phyloP scores from a whole-genome alignment of 2,329 filamentous ascomycete species.

The Botryosphaeria agaves region DNA sequence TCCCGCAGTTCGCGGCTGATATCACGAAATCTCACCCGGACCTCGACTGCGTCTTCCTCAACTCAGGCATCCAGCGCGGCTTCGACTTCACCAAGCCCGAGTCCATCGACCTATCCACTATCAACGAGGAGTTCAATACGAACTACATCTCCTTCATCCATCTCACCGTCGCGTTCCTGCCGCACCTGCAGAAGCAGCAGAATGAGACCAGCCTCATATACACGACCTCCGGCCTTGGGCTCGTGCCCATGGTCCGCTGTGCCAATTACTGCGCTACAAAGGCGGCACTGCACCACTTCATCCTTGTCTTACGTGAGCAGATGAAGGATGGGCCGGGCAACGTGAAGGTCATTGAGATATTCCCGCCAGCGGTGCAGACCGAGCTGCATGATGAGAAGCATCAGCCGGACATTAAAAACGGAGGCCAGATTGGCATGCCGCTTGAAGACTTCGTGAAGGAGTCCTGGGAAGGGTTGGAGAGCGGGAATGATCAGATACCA shows the following conservation, averaged over 20 bases:
- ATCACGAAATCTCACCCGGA: conserved; percentile 29
- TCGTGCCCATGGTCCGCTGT: conserved; percentile 29
- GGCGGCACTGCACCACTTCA: conserved; percentile 36
- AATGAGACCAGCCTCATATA: conserved; percentile 25
- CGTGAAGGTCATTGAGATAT: conserved; percentile 37
- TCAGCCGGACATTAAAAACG: conserved; percentile 34
- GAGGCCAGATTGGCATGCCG: conserved; percentile 34
- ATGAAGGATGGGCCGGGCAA: conserved; percentile 25
- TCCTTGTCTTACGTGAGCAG: conserved; percentile 33
- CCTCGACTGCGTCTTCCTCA: conserved; percentile 34
- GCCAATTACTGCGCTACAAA: conserved; percentile 38
- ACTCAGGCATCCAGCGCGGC: conserved; percentile 34
- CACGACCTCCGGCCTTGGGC: conserved; percentile 32
- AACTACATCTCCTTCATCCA: conserved; percentile 34
- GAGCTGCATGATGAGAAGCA: conserved; percentile 38
- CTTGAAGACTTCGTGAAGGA: conserved; percentile 33
- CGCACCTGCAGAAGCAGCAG: conserved; percentile 28
- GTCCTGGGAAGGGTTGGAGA: conserved; percentile 26
- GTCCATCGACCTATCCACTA: conserved; percentile 23
- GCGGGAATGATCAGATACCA: conserved; percentile 33
- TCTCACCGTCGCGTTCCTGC: conserved; percentile 31
- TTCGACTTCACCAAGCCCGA: conserved; percentile 32
- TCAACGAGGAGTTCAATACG: conserved; percentile 30
- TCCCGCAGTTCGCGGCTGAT: conserved; percentile 25
- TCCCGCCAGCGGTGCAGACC: conserved; percentile 38